Evolutionary conservation across 2,329 filamentous ascomycete species (phyloP).

Genomic region (Colletotrichum endophyticum): DNA sequence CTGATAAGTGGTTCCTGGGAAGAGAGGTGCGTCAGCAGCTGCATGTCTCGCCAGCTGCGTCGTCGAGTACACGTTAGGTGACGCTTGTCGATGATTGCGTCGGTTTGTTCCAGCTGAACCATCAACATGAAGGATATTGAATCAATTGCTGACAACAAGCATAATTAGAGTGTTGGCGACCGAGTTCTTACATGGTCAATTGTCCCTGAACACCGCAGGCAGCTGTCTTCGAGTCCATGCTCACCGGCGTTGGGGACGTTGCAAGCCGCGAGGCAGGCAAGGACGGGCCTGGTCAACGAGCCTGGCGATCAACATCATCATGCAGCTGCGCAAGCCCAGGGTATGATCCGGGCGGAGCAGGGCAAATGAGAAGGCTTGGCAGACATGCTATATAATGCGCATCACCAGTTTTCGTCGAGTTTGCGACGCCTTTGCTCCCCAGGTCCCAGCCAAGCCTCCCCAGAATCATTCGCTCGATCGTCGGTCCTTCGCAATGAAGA

Average conservation of each 20-base stretch:
- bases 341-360: not conserved
- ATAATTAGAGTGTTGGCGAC: too few species aligned
- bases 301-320: not conserved
- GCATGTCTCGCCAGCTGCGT: not conserved
- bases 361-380: not conserved
- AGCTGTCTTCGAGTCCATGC: not conserved
- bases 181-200: not conserved
- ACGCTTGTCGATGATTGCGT: not conserved
- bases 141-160: not conserved
- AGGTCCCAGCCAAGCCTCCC: not conserved
- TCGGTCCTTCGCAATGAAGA: conserved; percentile 32
- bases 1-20: not conserved
- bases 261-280: not conserved
- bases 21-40: not conserved
- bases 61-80: not conserved
- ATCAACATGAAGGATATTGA: not conserved
- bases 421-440: not conserved
- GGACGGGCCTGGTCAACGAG: not conserved
- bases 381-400: not conserved
- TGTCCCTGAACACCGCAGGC: not conserved
- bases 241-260: not conserved
- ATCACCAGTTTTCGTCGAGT: not conserved
- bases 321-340: not conserved
- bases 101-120: not conserved
- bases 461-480: not conserved